These are phyloP conservation scores for Eucalyptus cloeziana DNA, from an alignment of 345 rosid species.

Conservation along the genomic window DNA sequence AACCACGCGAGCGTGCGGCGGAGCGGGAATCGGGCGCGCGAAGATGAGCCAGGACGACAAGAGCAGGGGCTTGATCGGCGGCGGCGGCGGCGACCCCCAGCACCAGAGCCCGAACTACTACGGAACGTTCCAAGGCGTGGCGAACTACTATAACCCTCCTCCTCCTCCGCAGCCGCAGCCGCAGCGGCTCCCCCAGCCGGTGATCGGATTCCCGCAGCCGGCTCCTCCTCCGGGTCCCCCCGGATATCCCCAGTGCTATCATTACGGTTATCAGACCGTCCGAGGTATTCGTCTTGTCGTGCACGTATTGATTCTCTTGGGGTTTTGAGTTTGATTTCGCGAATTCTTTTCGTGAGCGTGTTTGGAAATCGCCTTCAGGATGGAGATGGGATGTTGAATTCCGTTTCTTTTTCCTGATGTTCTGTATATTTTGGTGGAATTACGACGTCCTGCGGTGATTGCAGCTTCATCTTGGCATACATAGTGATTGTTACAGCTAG, in stretches of 20 bases:
- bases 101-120: conserved; percentile 26
- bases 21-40: background rate
- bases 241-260: conserved; percentile 8
- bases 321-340: background rate
- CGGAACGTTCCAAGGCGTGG: conserved; percentile 92
- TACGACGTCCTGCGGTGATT: background rate
- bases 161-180: background rate
- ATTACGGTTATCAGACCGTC: conserved; percentile 32
- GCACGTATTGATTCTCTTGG: background rate
- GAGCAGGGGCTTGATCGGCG: conserved; percentile 5
- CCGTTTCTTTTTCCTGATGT: background rate
- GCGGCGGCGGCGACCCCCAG: conserved; percentile 2
- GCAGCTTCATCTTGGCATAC: background rate
- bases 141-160: conserved; percentile 46
- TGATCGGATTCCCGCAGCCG: conserved; percentile 29
- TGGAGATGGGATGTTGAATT: background rate
- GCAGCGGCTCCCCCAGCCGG: conserved; percentile 16
- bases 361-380: background rate
- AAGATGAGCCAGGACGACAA: conserved; percentile 41
- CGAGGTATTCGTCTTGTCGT: conserved; percentile 8
- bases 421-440: background rate
- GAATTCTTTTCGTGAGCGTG: background rate
- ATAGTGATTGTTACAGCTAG: background rate
- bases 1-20: background rate
- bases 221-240: conserved; percentile 13